Base-by-base conservation (phyloP, 352 stramenopile genomes). In the Phytophthora pini region DNA sequence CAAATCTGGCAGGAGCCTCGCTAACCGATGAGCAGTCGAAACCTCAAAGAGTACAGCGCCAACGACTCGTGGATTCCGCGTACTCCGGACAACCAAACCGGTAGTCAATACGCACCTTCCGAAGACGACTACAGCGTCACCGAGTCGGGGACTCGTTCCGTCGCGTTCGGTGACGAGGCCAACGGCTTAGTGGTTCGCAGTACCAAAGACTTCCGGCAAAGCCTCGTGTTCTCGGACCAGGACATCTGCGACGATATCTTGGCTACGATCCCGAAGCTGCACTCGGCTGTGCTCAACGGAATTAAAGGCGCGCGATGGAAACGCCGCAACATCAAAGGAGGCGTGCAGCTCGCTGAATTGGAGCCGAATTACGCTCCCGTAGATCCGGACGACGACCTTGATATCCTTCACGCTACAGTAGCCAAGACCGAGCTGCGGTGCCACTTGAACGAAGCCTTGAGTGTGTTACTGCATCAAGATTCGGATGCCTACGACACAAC, bases 361-460 rank as follows among this genome's bases (percentile, higher is more conserved):
- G 49, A 70, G 31, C 60, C 77, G 4, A 48, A 63, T 31, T 71
- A 76, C 44, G 38, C 60, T 32, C 73, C 54, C 26, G 50, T 81
- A 20, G 72, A 85, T 36, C 32, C 31, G 1, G 57, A 67, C 44
- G 74, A 80, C 46, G 74, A 82, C 27, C 53, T 76, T 17, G 71
- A 80, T 40, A 65, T 89, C 38, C 58, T 81, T 3, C 74, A 89
- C 27, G 77, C 72, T 0, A 48, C 83, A 0, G 65, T 87, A 29
- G 74, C 74, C 56, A 84, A 82, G 55, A 77, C 70, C 0, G 74
- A 82, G 65, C 56, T 88, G 26, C 61, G 57, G 5, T 88, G 79
- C 53, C 79, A 88, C 51, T 45, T 90, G 47, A 88, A 90, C 46
- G 81, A 88, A 27, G 75, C 84, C 27, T 61, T 88, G 45, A 88